phyloP scores from a whole-genome alignment of 768 basidiomycete genomes.

The Austroboletus eburneus region DNA sequence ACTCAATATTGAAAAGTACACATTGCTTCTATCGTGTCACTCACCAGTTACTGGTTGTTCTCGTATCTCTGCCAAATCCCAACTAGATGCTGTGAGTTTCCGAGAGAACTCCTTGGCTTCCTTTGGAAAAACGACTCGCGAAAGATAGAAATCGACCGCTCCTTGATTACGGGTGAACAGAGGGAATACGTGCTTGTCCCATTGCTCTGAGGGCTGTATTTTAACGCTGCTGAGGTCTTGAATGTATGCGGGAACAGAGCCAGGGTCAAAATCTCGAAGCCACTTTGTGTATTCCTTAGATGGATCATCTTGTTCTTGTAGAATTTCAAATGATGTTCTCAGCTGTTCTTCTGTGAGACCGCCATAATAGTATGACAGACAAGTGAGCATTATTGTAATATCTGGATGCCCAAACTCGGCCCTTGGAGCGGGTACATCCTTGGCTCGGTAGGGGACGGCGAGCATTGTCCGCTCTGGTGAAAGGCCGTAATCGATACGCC shows the following conservation, averaged over 20 bases:
- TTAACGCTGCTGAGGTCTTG: conserved; percentile 39
- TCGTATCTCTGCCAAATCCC: too few species aligned
- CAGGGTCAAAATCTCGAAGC: conserved; percentile 17
- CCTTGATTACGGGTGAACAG: conserved; percentile 30
- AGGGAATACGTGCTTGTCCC: conserved; percentile 24
- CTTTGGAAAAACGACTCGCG: conserved; percentile 19
- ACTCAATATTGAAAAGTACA: too few species aligned
- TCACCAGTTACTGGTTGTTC: too few species aligned
- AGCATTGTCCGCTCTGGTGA: conserved; percentile 17
- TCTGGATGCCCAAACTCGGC: neutral
- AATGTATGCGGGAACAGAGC: conserved; percentile 29
- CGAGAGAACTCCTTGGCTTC: neutral
- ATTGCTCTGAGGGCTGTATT: conserved; percentile 32
- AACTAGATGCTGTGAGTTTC: neutral
- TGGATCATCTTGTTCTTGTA: conserved; percentile 39
- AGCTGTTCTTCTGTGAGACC: conserved; percentile 40
- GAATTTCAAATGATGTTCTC: conserved; percentile 31
- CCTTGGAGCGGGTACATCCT: neutral
- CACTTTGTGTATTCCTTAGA: conserved; percentile 37
- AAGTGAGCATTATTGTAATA: conserved; percentile 36
- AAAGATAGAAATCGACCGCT: too few species aligned
- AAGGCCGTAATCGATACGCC: too few species aligned
- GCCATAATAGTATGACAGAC: too few species aligned
- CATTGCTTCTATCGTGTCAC: too few species aligned
- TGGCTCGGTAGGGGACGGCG: neutral